Conservation (phyloP, 768 basidiomycete genomes). For the Paxillus involutus region DNA sequence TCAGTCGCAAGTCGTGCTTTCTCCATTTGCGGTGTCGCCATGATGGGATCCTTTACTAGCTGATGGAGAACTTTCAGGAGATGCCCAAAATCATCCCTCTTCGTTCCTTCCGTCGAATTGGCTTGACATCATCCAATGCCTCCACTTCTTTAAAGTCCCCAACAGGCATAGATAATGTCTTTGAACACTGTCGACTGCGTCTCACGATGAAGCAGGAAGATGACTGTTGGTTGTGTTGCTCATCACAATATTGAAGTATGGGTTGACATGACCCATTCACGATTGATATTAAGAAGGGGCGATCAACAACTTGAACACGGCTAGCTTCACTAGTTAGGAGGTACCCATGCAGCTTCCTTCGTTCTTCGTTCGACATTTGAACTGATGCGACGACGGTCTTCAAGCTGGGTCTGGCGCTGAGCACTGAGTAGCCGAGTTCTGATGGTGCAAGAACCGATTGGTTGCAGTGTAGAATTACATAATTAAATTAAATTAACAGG, state of each 20-base stretch:
- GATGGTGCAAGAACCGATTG: background rate
- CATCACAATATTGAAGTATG: no score
- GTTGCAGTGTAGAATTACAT: no score
- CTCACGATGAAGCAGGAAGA: constrained; percentile 2
- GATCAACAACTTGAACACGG: no score
- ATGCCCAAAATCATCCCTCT: constrained; percentile 16
- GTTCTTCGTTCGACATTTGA: constrained; percentile 53
- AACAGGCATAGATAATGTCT: constrained; percentile 17
- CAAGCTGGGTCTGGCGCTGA: constrained; percentile 42
- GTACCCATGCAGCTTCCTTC: constrained; percentile 74
- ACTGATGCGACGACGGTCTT: constrained; percentile 62
- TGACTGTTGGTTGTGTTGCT: no score
- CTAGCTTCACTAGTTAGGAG: constrained; percentile 28
- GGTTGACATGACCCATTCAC: no score
- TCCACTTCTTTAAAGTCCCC: constrained; percentile 1
- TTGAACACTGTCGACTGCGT: constrained; percentile 14
- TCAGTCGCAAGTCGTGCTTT: no score
- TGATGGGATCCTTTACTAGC: constrained; percentile 4
- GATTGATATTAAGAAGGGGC: no score
- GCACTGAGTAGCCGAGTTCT: constrained; percentile 67
- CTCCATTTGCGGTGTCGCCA: background rate
- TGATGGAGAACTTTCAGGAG: constrained; percentile 13
- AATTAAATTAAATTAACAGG: no score
- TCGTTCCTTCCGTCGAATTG: constrained; percentile 12
- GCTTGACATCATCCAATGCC: constrained; percentile 12